A percentile compares a stretch with the other conserved stretches of the same genome.
Evolutionary conservation across 371 early-diverging fungal species (phyloP).

Genomic region (Dinochytrium kinnereticum): DNA sequence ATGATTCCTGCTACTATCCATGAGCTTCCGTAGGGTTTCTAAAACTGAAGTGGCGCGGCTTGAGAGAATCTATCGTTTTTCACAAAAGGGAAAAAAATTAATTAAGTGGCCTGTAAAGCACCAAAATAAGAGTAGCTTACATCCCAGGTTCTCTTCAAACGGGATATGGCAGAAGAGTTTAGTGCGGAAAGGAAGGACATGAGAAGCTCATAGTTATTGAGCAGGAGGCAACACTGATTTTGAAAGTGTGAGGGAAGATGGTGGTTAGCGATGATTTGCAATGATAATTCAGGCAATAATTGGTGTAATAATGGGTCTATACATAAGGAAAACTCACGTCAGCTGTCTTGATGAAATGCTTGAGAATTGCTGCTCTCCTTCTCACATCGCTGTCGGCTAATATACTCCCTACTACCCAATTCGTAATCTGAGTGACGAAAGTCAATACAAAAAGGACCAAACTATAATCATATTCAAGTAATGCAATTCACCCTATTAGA

Average conservation of each 20-base stretch:
- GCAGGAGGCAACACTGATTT: conserved; percentile 60
- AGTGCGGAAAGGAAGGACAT: conserved; percentile 82
- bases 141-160: conserved; percentile 82
- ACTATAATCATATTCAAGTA: conserved; percentile 36
- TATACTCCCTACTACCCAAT: conserved; percentile 89
- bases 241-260: too few relatives aligned
- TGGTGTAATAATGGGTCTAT: background rate
- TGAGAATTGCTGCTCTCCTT: conserved; percentile 73
- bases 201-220: conserved; percentile 81
- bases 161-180: conserved; percentile 72
- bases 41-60: conserved; percentile 27
- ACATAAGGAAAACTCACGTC: background rate
- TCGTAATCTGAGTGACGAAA: conserved; percentile 71
- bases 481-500: conserved; percentile 56
- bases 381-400: conserved; percentile 79
- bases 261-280: too few relatives aligned
- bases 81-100: too few relatives aligned
- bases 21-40: conserved; percentile 60
- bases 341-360: conserved; percentile 62
- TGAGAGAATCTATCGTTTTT: conserved; percentile 6
- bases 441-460: background rate
- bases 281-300: background rate
- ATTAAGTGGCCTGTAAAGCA: background rate
- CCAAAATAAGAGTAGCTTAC: too few relatives aligned
- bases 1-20: conserved; percentile 75